phyloP scores from a whole-genome alignment of 495 filamentous ascomycete species.

The Talaromyces borbonicus region DNA sequence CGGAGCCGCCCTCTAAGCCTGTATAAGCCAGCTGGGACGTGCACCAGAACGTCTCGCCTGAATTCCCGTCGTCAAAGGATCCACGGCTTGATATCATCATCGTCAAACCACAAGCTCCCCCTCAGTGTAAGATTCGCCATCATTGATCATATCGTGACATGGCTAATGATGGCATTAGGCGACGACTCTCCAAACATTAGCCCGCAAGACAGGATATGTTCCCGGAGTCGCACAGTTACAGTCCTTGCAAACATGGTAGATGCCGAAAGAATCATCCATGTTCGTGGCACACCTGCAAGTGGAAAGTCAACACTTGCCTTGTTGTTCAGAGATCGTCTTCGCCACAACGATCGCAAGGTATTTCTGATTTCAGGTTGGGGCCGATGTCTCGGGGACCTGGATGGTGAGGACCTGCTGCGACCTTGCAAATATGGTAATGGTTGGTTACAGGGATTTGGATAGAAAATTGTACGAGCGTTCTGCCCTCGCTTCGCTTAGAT shows the following conservation, averaged over 20 bases:
- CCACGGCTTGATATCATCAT: neutral
- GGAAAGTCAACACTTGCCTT: slow-evolving; percentile 8
- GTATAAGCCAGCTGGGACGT: no score
- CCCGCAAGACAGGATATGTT: slow-evolving; percentile 3
- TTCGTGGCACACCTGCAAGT: slow-evolving; percentile 8
- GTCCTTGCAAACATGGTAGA: slow-evolving; percentile 6
- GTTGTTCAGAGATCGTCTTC: slow-evolving; percentile 5
- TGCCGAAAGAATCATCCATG: slow-evolving; percentile 1
- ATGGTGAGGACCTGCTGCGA: slow-evolving; percentile 1
- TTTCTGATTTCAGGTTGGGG: neutral
- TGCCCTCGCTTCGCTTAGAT: no score
- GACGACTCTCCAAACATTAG: no score
- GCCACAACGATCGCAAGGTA: neutral
- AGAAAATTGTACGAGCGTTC: no score
- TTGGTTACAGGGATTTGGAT: no score
- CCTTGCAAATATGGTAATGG: no score
- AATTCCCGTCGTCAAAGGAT: neutral
- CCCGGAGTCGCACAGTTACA: neutral
- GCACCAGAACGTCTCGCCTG: neutral
- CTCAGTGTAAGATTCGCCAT: neutral
- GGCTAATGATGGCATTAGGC: no score
- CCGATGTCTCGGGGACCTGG: neutral
- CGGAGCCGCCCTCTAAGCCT: no score
- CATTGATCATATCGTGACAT: no score
- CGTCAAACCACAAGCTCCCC: neutral